A percentile compares a stretch with the other conserved stretches of the same genome.
Evolutionary conservation across 2,329 filamentous ascomycete genomes (phyloP).

Genomic region (Botrytis elliptica): DNA sequence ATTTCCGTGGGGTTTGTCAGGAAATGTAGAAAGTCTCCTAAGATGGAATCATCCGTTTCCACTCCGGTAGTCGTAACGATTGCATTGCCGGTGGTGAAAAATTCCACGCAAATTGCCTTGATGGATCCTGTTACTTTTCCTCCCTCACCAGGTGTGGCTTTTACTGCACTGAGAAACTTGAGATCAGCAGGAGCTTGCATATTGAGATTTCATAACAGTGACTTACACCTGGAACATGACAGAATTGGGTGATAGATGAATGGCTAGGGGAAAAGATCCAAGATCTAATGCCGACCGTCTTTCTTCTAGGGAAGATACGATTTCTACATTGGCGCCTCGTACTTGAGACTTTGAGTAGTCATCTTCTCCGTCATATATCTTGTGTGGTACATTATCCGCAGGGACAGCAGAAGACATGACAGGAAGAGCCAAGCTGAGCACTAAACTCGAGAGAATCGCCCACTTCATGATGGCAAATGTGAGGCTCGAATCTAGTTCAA

Average conservation of each 20-base stretch:
- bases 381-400: neutral
- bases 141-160: neutral
- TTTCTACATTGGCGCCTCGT: neutral
- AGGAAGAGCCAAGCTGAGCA: neutral
- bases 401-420: neutral
- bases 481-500: neutral
- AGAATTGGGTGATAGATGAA: neutral
- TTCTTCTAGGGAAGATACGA: neutral
- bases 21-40: neutral
- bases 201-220: neutral
- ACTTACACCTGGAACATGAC: neutral
- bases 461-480: neutral
- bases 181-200: neutral
- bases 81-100: conserved; percentile 15
- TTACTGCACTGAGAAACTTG: neutral
- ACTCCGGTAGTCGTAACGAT: conserved; percentile 9
- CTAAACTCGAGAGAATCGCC: neutral
- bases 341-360: neutral
- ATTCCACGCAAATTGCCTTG: conserved; percentile 14
- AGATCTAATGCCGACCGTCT: neutral
- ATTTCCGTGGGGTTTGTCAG: conserved; percentile 6
- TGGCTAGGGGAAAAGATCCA: neutral
- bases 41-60: neutral
- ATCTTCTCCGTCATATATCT: neutral
- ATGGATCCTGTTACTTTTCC: neutral